Evolutionary conservation across 148 eudicot genomes (phyloP).

Genomic region (Vaccinium corymbosum): DNA sequence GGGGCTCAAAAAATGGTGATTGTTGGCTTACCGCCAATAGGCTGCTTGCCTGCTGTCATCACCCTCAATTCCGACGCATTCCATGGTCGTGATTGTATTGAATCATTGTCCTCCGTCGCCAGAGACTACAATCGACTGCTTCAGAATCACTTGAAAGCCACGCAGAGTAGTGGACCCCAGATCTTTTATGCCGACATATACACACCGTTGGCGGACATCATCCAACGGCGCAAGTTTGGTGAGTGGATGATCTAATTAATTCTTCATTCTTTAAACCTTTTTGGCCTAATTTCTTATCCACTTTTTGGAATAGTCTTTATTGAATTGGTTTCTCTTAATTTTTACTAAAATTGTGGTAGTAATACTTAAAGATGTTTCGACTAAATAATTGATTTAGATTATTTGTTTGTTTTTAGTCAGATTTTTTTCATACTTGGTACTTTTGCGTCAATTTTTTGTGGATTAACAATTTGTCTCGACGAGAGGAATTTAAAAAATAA

Average conservation of each 20-base stretch:
- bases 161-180: not conserved
- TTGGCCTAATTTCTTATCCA: too few relatives aligned
- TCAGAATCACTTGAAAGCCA: slow-evolving; percentile 9
- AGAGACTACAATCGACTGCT: slow-evolving; percentile 44
- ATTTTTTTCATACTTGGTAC: too few relatives aligned
- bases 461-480: too few relatives aligned
- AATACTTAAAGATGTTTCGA: too few relatives aligned
- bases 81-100: slow-evolving; percentile 43
- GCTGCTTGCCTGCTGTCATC: slow-evolving; percentile 57
- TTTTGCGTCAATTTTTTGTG: too few relatives aligned
- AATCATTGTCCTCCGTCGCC: slow-evolving; percentile 40
- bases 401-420: too few relatives aligned
- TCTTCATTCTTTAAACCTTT: not conserved
- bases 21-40: slow-evolving; percentile 59
- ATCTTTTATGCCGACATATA: slow-evolving; percentile 3
- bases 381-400: too few relatives aligned
- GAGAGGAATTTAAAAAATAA: too few relatives aligned
- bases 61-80: slow-evolving; percentile 20
- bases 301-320: too few relatives aligned
- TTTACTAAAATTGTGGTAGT: too few relatives aligned
- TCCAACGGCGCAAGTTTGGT: not conserved
- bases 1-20: slow-evolving; percentile 52
- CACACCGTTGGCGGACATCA: slow-evolving; percentile 5
- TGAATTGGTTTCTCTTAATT: too few relatives aligned
- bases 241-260: not conserved